These are phyloP conservation scores for Pseudogymnoascus sp. DNA, from an alignment of 2,329 filamentous ascomycete genomes.

Conservation along the genomic window DNA sequence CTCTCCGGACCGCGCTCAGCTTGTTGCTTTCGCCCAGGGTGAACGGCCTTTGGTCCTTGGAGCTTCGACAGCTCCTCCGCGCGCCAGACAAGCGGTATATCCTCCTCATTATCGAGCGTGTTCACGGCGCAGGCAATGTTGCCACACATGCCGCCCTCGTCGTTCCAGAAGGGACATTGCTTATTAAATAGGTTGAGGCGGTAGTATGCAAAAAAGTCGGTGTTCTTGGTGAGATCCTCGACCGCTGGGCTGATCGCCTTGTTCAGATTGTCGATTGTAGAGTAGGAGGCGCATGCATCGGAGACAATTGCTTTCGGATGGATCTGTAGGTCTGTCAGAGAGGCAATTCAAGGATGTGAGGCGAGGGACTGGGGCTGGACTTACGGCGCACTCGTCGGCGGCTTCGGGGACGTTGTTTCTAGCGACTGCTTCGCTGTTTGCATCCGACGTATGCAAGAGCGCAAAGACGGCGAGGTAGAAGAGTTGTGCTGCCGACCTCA, in stretches of 20 bases:
- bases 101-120: slow-evolving; percentile 89
- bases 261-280: slow-evolving; percentile 81
- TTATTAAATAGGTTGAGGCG: slow-evolving; percentile 91
- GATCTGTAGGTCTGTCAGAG: slow-evolving; percentile 50
- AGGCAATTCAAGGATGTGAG: slow-evolving; percentile 21
- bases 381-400: slow-evolving; percentile 33
- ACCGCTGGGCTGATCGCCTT: slow-evolving; percentile 66
- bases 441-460: slow-evolving; percentile 44
- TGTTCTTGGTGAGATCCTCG: slow-evolving; percentile 72
- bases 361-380: slow-evolving; percentile 30
- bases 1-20: slow-evolving; percentile 58
- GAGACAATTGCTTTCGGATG: slow-evolving; percentile 83
- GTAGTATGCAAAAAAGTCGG: slow-evolving; percentile 98
- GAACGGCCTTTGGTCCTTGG: slow-evolving; percentile 81
- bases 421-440: slow-evolving; percentile 20
- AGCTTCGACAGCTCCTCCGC: slow-evolving; percentile 87
- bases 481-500: slow-evolving; percentile 46
- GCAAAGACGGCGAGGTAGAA: slow-evolving; percentile 59
- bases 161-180: slow-evolving; percentile 91
- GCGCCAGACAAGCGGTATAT: slow-evolving; percentile 86
- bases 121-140: slow-evolving; percentile 96
- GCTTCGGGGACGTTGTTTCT: slow-evolving; percentile 15
- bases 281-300: slow-evolving; percentile 91
- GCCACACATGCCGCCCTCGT: slow-evolving; percentile 88
- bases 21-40: slow-evolving; percentile 71